phyloP scores from a whole-genome alignment of 192 early-diverging fungal species.

The Backusella psychrophila region DNA sequence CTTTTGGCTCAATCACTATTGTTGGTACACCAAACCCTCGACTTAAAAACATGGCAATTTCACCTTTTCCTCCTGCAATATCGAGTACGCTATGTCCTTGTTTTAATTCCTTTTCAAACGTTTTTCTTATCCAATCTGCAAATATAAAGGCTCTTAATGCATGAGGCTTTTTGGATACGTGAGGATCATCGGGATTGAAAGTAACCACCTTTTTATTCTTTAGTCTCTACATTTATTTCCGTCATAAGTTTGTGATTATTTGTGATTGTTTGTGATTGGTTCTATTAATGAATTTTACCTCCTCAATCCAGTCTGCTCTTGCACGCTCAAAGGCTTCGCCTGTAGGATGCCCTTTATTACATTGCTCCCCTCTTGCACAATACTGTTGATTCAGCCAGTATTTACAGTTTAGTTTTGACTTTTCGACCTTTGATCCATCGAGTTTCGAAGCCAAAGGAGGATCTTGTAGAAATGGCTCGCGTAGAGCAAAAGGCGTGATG shows the following conservation, averaged over 20 bases:
- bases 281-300: slow-evolving; percentile 19
- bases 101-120: slow-evolving; percentile 30
- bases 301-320: slow-evolving; percentile 34
- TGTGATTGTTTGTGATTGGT: neutral
- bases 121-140: slow-evolving; percentile 50
- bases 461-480: slow-evolving; percentile 9
- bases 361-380: slow-evolving; percentile 14
- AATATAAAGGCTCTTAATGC: slow-evolving; percentile 47
- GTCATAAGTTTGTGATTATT: neutral
- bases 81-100: slow-evolving; percentile 36
- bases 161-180: slow-evolving; percentile 49
- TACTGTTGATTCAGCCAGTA: slow-evolving; percentile 34
- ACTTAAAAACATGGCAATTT: slow-evolving; percentile 45
- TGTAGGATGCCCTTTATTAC: slow-evolving; percentile 16
- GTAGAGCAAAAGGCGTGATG: neutral
- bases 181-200: slow-evolving; percentile 43
- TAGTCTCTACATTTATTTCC: slow-evolving; percentile 21
- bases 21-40: slow-evolving; percentile 41
- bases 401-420: slow-evolving; percentile 27
- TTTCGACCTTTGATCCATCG: neutral
- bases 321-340: slow-evolving; percentile 27
- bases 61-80: slow-evolving; percentile 57
- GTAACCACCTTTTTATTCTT: slow-evolving; percentile 36
- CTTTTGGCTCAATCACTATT: slow-evolving; percentile 49
- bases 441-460: neutral